Evolutionary conservation across 2,329 filamentous ascomycete species (phyloP).

Genomic region (Scedosporium dehoogii): DNA sequence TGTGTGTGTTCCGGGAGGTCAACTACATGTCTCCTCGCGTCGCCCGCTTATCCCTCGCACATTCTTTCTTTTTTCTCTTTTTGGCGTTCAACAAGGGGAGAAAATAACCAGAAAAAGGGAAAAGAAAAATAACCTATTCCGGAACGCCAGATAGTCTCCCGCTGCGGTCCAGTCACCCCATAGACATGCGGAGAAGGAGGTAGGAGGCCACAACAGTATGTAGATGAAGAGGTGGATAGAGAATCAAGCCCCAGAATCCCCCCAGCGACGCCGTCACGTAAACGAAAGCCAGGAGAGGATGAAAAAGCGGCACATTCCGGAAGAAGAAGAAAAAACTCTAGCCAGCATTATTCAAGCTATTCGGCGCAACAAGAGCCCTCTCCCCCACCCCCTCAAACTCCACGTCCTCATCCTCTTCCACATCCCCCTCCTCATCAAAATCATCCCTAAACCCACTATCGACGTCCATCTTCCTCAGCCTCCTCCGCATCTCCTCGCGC

Average conservation of each 20-base stretch:
- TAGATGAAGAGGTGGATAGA: too few relatives aligned
- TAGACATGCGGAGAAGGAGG: too few relatives aligned
- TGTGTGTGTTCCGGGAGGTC: too few relatives aligned
- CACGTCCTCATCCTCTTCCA: conserved; percentile 48
- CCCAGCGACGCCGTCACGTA: neutral
- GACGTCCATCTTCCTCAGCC: conserved; percentile 61
- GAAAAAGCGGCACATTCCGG: neutral
- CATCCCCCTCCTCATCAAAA: conserved; percentile 46
- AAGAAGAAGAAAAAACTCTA: neutral
- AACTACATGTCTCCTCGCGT: too few relatives aligned
- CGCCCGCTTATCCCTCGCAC: too few relatives aligned
- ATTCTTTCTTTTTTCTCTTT: too few relatives aligned
- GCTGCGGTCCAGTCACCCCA: too few relatives aligned
- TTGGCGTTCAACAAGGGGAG: neutral
- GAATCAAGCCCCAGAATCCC: too few relatives aligned
- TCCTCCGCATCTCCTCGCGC: conserved; percentile 70
- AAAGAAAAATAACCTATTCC: neutral
- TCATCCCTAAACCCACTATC: conserved; percentile 73
- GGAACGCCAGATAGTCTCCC: too few relatives aligned
- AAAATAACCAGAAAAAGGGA: neutral
- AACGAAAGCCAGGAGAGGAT: neutral
- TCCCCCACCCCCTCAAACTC: conserved; percentile 4
- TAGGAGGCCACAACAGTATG: too few relatives aligned
- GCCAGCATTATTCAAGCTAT: neutral
- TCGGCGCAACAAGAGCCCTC: neutral